phyloP scores from a whole-genome alignment of 2,329 filamentous ascomycete species.

The Diatrype stigma region DNA sequence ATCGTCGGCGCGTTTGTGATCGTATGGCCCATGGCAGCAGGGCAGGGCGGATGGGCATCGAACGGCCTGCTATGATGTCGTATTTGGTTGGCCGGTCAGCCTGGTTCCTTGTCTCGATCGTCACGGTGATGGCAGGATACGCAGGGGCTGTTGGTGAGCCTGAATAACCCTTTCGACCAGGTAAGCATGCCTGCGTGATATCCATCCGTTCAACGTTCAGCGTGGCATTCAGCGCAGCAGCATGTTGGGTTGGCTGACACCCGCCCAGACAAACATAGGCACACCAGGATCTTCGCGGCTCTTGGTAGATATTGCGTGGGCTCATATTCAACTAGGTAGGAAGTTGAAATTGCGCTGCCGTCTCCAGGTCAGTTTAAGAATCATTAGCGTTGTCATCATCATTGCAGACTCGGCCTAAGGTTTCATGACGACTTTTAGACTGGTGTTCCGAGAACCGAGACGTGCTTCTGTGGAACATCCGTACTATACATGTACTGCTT shows the following conservation, averaged over 20 bases:
- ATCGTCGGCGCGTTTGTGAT: too few species aligned
- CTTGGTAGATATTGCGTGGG: too few species aligned
- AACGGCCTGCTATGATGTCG: neutral
- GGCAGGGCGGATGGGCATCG: neutral
- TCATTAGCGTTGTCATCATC: neutral
- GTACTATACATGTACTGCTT: too few species aligned
- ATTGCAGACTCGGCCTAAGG: neutral
- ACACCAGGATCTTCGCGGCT: too few species aligned
- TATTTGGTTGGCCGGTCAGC: neutral
- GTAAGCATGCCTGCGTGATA: neutral
- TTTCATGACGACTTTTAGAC: conserved; percentile 1
- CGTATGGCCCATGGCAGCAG: neutral
- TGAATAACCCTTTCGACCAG: neutral
- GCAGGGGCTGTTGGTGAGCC: neutral
- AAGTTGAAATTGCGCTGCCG: too few species aligned
- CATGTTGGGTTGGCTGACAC: too few species aligned
- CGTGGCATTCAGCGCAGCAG: too few species aligned
- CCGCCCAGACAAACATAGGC: too few species aligned
- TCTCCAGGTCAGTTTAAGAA: too few species aligned
- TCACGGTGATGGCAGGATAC: neutral
- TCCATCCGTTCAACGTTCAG: neutral
- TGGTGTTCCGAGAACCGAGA: conserved; percentile 1
- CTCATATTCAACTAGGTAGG: too few species aligned
- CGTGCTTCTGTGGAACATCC: neutral
- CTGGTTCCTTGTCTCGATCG: neutral